Evolutionary conservation across 2,329 filamentous ascomycete species (phyloP), one percentile per base, ranked within the genome.

Genomic region (Anisogramma anomala): DNA sequence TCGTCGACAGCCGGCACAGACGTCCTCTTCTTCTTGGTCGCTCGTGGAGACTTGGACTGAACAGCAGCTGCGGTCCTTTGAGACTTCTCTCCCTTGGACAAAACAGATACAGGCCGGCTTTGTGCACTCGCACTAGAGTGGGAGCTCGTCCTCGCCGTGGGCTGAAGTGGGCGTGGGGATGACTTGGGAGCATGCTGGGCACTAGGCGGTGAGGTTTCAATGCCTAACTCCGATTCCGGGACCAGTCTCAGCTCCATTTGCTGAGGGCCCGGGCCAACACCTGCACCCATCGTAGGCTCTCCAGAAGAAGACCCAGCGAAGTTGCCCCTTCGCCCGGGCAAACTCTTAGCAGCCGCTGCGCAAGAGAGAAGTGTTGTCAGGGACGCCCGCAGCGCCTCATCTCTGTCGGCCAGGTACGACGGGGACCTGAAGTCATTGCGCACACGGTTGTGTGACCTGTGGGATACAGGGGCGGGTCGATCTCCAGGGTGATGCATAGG

Each of bases 291-390:
- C 10, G 50, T 44, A 11, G 56, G 48, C 36, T 58, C 53, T 22
- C 45, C 45, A 33, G 52, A 43, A 37, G 56, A 50, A 10, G 57
- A 53, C 40, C 67, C 65, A 10, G 56, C 55, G 30, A 52, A 28
- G 34, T 55, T 51, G 27, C 70, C 66, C 36, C 67, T 67, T 13
- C 67, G 64, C 55, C 91, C 94, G 1, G 82, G 77, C 13, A 91
- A 67, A 3, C 83, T 82, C 32, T 91, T 76, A 1, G 89, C 91
- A 0, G 89, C 91, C 3, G 88, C 87, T 0, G 87, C 89, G 54
- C 86, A 94, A n/a, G 89, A 95, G 10, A 98, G 74, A 10, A 98
- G 72, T 0, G 91, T 96, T 1, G 87, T 94, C n/a, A 98, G 71
- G 36, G 86, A 94, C 15, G 91, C 87, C 25, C 91, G 80, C 9